Conservation (phyloP, 1,284 basidiomycete genomes). For the Flammula alnicola region DNA sequence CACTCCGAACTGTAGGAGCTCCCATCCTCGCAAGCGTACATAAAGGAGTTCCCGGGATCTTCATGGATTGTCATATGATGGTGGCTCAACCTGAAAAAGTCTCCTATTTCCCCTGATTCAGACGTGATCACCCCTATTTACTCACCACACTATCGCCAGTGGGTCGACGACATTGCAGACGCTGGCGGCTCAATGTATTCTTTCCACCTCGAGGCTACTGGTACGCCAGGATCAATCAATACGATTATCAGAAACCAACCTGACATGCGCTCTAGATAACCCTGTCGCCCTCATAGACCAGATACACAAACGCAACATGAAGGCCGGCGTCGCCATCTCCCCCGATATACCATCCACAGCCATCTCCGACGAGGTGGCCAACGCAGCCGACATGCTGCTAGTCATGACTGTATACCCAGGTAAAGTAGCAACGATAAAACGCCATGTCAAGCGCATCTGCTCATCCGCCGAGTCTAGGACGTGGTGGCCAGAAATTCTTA, state of each 20-base stretch:
- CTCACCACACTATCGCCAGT: conserved; percentile 62
- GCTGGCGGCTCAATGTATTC: conserved; percentile 96
- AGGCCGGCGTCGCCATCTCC: conserved; percentile 92
- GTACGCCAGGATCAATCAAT: conserved; percentile 51
- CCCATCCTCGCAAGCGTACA: conserved; percentile 89
- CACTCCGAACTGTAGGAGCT: conserved; percentile 60
- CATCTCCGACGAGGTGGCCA: conserved; percentile 83
- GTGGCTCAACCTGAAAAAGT: conserved; percentile 93
- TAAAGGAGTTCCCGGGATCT: conserved; percentile 91
- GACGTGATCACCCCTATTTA: background rate
- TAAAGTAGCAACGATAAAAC: conserved; percentile 28
- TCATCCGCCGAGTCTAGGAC: conserved; percentile 51
- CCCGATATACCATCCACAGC: conserved; percentile 87
- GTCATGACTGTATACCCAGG: conserved; percentile 98
- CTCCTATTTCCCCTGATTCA: conserved; percentile 7
- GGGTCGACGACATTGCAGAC: conserved; percentile 95
- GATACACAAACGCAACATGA: conserved; percentile 83
- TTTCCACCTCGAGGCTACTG: conserved; percentile 96
- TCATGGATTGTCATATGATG: conserved; percentile 99
- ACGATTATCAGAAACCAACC: conserved; percentile 4
- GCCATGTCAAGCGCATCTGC: conserved; percentile 11
- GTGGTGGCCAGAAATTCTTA: conserved; percentile 97
- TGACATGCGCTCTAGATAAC: conserved; percentile 54
- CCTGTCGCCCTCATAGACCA: conserved; percentile 75
- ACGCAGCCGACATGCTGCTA: conserved; percentile 88